Base-by-base conservation (phyloP, 192 early-diverging fungal genomes). In the Coemansia sp. region DNA sequence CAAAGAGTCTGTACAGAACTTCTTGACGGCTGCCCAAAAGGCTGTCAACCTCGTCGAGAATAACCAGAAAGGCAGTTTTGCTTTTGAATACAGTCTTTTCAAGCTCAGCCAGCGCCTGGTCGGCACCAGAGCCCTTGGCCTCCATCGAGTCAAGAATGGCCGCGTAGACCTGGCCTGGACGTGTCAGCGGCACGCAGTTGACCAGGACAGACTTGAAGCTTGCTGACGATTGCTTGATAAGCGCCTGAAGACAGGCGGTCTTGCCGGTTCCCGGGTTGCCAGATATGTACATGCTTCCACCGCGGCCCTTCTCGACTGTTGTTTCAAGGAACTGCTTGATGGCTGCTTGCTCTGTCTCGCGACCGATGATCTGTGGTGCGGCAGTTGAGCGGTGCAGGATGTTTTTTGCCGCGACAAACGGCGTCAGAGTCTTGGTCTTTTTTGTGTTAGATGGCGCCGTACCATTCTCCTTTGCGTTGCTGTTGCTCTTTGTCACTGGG, bases 241-340 rank as follows among this genome's bases (percentile, higher is more conserved):
- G 83, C 1, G 77, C 65, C 11, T 74, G 77, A 29, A 94, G 59
- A 30, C 94, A 85, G 2, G 94, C 95, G 8, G 93, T 98, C 78
- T 98, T 98, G 42, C 96, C 96, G 20, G 96, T 97, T 5, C 96
- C 96, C 0, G 96, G 96, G 48, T 85, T 87, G 1, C 96, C 96
- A 7, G 92, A 91, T 16, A 98, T 88, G 72, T 97, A 98, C 33
- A 93, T 75, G 56, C 87, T 89, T 7, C 87, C 90, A 30, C 80
- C 75, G 30, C 67, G 65, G 30, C 60, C 64, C 20, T 63, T 29
- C 52, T 75, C 75, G 38, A 83, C 69, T 14, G 80, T 77, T 2
- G 33, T 38, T 7, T 54, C 50, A 7, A 83, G 67, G 38, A 83
- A 83, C 28, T 58, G 29, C 18, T 69, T 66, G 33, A 83, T 83